A percentile compares a stretch with the other conserved stretches of the same genome.
Conservation (phyloP, 352 stramenopile species). For the Phytophthora cactorum region DNA sequence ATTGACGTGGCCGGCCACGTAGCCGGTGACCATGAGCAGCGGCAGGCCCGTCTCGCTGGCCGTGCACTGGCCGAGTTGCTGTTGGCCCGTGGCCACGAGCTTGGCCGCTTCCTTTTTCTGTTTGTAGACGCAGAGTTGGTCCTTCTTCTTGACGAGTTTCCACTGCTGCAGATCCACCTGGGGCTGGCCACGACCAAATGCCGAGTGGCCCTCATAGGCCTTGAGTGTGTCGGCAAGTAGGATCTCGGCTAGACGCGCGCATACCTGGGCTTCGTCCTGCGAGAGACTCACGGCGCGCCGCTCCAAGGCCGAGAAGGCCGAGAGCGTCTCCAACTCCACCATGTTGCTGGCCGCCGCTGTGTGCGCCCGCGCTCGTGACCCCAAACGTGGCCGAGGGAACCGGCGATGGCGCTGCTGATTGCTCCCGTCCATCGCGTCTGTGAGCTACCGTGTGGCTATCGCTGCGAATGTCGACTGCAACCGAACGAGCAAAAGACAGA, state of each 20-base stretch:
- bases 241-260: constrained; percentile 42
- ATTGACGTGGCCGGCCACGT: constrained; percentile 55
- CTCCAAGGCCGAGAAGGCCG: constrained; percentile 38
- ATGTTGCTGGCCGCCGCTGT: constrained; percentile 14
- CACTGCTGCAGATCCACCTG: constrained; percentile 56
- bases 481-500: constrained; percentile 9
- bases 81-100: constrained; percentile 3
- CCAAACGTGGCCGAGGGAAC: constrained; percentile 27
- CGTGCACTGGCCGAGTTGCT: constrained; percentile 9
- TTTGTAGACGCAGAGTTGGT: constrained; percentile 66
- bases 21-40: constrained; percentile 53
- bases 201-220: constrained; percentile 38
- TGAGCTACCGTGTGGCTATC: neutral
- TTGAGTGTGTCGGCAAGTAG: constrained; percentile 48
- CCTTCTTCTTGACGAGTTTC: constrained; percentile 72
- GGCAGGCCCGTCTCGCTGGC: constrained; percentile 36
- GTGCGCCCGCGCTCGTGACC: constrained; percentile 10
- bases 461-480: neutral
- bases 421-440: constrained; percentile 15
- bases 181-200: constrained; percentile 7
- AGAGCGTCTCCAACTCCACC: constrained; percentile 45
- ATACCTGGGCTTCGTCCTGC: constrained; percentile 58
- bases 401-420: constrained; percentile 14
- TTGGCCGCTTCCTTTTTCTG: constrained; percentile 34
- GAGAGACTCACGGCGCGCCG: constrained; percentile 47